Conservation (phyloP, 352 stramenopile genomes). For the Globisporangium cystogenes region DNA sequence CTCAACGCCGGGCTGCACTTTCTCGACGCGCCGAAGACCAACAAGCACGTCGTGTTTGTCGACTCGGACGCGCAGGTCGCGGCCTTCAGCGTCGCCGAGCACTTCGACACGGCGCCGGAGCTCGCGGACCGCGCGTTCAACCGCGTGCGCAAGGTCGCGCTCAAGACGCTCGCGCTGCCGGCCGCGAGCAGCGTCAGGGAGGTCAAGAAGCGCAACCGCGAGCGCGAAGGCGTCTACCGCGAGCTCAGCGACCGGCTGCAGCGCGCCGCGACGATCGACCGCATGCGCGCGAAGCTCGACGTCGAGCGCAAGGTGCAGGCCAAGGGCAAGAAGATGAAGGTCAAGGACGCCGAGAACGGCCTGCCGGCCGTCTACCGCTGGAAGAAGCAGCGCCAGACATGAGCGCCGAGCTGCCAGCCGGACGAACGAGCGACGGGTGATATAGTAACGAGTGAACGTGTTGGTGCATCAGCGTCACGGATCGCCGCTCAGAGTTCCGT, state of each 20-base stretch:
- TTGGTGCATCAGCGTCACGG: not conserved
- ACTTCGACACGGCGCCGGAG: slow-evolving; percentile 89
- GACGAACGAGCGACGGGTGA: not conserved
- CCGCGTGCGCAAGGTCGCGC: slow-evolving; percentile 51
- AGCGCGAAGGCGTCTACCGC: slow-evolving; percentile 59
- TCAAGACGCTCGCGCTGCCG: slow-evolving; percentile 39
- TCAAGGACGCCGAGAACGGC: slow-evolving; percentile 60
- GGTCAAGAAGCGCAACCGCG: slow-evolving; percentile 50
- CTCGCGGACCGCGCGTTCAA: slow-evolving; percentile 71
- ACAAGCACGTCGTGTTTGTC: slow-evolving; percentile 95
- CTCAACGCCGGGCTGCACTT: slow-evolving; percentile 75
- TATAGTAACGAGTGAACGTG: not conserved
- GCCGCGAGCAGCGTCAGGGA: slow-evolving; percentile 25
- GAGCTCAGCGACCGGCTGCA: slow-evolving; percentile 65
- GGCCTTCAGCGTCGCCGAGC: slow-evolving; percentile 85
- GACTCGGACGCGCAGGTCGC: slow-evolving; percentile 72
- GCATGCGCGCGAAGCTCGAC: slow-evolving; percentile 71
- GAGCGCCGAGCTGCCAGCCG: slow-evolving; percentile 4
- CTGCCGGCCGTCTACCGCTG: slow-evolving; percentile 81
- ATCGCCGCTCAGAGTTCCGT: too few species aligned
- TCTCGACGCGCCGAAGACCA: slow-evolving; percentile 62
- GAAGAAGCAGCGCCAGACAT: slow-evolving; percentile 88
- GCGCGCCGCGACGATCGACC: slow-evolving; percentile 62
- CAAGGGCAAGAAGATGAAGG: slow-evolving; percentile 84
- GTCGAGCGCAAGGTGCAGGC: slow-evolving; percentile 75